phyloP scores from a whole-genome alignment of 2,329 filamentous ascomycete genomes.

The Nigrospora osmanthi region DNA sequence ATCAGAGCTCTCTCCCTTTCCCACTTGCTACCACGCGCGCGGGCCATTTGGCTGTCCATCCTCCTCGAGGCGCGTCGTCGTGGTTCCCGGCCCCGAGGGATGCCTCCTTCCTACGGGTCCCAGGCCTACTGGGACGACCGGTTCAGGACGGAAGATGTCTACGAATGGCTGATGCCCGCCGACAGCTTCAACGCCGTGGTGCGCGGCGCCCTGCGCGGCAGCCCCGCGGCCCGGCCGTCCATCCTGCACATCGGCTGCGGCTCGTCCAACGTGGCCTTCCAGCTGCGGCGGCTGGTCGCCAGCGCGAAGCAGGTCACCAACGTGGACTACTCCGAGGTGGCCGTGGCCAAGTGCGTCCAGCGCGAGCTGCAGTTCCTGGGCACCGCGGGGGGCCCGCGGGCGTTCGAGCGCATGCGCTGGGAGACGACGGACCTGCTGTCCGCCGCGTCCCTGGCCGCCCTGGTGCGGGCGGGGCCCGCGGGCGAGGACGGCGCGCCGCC shows the following conservation, averaged over 20 bases:
- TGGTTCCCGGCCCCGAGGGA: not conserved
- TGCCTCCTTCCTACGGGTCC: slow-evolving; percentile 3
- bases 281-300: not conserved
- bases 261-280: slow-evolving; percentile 2
- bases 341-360: not conserved
- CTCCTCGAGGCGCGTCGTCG: too few species aligned
- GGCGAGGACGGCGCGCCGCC: not conserved
- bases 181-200: not conserved
- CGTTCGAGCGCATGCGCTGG: not conserved
- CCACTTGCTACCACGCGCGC: too few species aligned
- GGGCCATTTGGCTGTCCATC: too few species aligned
- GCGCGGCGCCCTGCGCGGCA: not conserved
- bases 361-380: not conserved
- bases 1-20: too few species aligned
- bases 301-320: slow-evolving; percentile 1
- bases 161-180: slow-evolving; percentile 3
- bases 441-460: not conserved
- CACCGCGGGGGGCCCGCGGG: not conserved
- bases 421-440: slow-evolving; percentile 1
- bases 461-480: not conserved
- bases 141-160: not conserved
- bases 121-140: slow-evolving; percentile 3
- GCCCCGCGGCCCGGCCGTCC: not conserved
- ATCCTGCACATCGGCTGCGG: slow-evolving; percentile 3
- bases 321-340: slow-evolving; percentile 1